phyloP scores from a whole-genome alignment of 129 eudicot genomes.

The Pseudognaphalium luteoalbum region DNA sequence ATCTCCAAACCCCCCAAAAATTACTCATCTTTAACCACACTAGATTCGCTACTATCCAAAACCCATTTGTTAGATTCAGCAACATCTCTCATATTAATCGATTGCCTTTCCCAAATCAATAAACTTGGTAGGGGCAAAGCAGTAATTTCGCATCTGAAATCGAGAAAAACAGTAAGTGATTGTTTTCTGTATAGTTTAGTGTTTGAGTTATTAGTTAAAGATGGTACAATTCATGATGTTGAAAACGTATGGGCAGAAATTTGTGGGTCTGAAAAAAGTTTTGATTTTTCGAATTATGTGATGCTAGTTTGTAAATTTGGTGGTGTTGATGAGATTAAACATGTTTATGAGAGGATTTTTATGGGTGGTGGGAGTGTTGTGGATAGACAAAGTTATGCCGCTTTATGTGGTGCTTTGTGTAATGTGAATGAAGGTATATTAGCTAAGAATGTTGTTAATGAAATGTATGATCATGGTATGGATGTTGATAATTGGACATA shows the following conservation, averaged over 20 bases:
- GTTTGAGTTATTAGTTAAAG: slow-evolving; percentile 26
- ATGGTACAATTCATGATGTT: slow-evolving; percentile 37
- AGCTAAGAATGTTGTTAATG: slow-evolving; percentile 33
- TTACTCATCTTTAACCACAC: slow-evolving; percentile 24
- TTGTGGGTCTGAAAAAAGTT: slow-evolving; percentile 26
- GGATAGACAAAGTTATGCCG: slow-evolving; percentile 37
- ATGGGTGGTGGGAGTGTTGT: slow-evolving; percentile 25
- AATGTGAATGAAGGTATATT: slow-evolving; percentile 40
- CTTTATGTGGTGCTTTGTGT: slow-evolving; percentile 45
- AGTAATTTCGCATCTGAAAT: slow-evolving; percentile 31
- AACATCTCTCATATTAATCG: slow-evolving; percentile 31
- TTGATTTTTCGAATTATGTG: slow-evolving; percentile 42
- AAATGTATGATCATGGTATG: slow-evolving; percentile 33
- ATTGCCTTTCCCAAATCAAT: slow-evolving; percentile 34
- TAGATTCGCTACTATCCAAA: slow-evolving; percentile 30
- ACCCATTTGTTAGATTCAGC: slow-evolving; percentile 29
- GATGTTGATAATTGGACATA: slow-evolving; percentile 45
- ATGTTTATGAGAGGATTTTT: slow-evolving; percentile 32
- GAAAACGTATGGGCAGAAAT: slow-evolving; percentile 43
- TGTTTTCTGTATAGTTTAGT: slow-evolving; percentile 42
- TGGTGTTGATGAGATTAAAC: slow-evolving; percentile 34
- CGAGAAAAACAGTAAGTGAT: slow-evolving; percentile 27
- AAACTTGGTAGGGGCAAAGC: slow-evolving; percentile 41
- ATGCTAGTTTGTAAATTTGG: slow-evolving; percentile 42
- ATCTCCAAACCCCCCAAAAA: slow-evolving; percentile 28